Base-by-base conservation (phyloP, 495 filamentous ascomycete genomes). In the Hypoxylon intermedium region DNA sequence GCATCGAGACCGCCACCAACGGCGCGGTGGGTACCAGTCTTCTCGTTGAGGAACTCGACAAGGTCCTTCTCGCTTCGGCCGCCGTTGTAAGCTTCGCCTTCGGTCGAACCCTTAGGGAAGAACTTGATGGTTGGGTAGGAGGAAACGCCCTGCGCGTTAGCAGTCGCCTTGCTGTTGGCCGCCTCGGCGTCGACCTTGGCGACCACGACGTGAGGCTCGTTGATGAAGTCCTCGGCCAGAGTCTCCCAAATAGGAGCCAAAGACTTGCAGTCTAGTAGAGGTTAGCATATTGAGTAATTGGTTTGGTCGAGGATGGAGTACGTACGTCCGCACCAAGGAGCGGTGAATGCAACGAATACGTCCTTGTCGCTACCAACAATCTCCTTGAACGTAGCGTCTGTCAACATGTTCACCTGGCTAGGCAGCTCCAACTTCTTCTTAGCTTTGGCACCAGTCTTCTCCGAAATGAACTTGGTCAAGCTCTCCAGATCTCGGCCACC, bases 111-210 rank as follows among this genome's bases (percentile, higher is more conserved):
- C 75, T 87, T 89, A 69, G 93, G 88, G 83, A 98, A 98, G 85
- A 89, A 98, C 81, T 95, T 96, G 82, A 98, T 94, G 57, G 94
- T 98, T 23, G 94, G 94, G 83, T 93, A 98, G 21, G 87, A 89
- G 45, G 80, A 83, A 42, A 98, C 84, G 56, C 87, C 89, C 65
- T 93, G 90, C 51, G 86, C 89, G 63, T 84, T 73, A 31, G 93
- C 89, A 13, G 86, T 85, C 36, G 84, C 83, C 74, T 92, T 93
- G 70, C 88, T 79, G 74, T 90, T 91, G 59, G 89, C 87, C 4
- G 89, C 87, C 74, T 97, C 92, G 68, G 90, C 91, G 69, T 98
- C 92, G 49, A 98, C 89, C 80, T 98, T 97, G 69, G 91, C 94
- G 65, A 98, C 87, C 11, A 96, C 72, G 48, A 98, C 87, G 63